Evolutionary conservation across 169 alveolate species (phyloP).

Genomic region (Plasmodium gallinaceum): DNA sequence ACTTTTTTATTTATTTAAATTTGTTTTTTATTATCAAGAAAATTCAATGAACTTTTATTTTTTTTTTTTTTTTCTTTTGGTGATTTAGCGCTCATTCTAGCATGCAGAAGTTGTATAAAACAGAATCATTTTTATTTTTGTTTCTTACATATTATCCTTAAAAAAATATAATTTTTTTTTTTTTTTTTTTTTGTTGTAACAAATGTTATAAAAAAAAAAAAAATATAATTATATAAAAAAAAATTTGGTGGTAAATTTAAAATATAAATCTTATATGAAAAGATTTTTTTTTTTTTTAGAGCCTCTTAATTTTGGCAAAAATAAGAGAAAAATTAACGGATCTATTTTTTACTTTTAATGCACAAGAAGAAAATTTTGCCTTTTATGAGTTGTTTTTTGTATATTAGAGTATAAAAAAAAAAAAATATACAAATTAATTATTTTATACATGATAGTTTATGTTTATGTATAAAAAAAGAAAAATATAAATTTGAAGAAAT

Average conservation of each 20-base stretch:
- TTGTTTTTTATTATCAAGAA: not conserved
- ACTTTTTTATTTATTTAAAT: not conserved
- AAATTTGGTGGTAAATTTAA: no score
- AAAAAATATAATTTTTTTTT: no score
- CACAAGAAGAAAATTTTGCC: constrained; percentile 26
- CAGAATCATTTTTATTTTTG: constrained; percentile 20
- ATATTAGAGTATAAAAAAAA: no score
- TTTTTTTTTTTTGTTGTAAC: no score
- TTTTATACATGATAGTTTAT: no score
- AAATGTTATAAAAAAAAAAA: no score
- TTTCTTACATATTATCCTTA: not conserved
- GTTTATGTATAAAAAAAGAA: no score
- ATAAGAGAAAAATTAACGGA: constrained; percentile 3
- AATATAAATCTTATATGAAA: not conserved
- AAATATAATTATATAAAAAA: no score
- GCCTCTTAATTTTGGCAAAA: constrained; percentile 22
- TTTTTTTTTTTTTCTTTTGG: constrained; percentile 24
- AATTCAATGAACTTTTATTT: constrained; percentile 28
- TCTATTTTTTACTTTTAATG: constrained; percentile 20
- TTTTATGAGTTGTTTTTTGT: no score
- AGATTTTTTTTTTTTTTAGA: constrained; percentile 11
- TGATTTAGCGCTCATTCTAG: constrained; percentile 6
- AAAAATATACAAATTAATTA: no score
- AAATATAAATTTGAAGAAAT: no score
- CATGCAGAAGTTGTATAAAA: constrained; percentile 53